These are phyloP conservation scores for Plasmodium inui DNA, from an alignment of 169 alveolate genomes.

Conservation along the genomic window DNA sequence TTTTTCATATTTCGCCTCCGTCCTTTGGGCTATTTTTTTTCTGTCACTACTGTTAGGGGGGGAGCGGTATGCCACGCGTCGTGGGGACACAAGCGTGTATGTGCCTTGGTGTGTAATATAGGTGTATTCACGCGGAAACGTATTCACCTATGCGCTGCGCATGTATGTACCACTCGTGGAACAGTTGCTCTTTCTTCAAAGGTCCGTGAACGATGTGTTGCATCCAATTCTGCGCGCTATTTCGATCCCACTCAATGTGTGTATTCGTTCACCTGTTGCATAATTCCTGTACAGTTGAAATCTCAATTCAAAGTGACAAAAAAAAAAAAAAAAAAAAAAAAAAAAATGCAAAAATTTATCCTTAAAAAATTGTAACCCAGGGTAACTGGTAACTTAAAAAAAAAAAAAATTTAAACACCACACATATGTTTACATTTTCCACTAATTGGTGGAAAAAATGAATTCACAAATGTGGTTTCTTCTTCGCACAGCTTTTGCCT, in stretches of 20 bases:
- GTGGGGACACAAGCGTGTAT: background rate
- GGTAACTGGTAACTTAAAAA: background rate
- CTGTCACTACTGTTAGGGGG: background rate
- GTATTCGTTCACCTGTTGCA: background rate
- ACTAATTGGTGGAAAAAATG: background rate
- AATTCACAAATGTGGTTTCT: background rate
- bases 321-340: background rate
- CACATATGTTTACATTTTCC: background rate
- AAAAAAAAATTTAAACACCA: background rate
- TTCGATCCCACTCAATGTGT: background rate
- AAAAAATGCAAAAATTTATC: background rate
- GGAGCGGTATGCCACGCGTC: background rate
- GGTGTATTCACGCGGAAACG: background rate
- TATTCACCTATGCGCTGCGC: background rate
- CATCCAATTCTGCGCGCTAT: background rate
- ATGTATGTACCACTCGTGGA: background rate
- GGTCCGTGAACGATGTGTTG: background rate
- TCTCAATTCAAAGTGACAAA: background rate
- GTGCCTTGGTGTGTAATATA: background rate
- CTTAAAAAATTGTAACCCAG: background rate
- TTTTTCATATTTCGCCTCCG: constrained; percentile 28
- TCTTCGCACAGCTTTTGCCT: background rate
- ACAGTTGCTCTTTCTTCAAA: background rate
- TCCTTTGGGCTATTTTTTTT: background rate
- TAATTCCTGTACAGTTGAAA: background rate